phyloP scores from a whole-genome alignment of 768 basidiomycete genomes.

The Lactarius sp. region DNA sequence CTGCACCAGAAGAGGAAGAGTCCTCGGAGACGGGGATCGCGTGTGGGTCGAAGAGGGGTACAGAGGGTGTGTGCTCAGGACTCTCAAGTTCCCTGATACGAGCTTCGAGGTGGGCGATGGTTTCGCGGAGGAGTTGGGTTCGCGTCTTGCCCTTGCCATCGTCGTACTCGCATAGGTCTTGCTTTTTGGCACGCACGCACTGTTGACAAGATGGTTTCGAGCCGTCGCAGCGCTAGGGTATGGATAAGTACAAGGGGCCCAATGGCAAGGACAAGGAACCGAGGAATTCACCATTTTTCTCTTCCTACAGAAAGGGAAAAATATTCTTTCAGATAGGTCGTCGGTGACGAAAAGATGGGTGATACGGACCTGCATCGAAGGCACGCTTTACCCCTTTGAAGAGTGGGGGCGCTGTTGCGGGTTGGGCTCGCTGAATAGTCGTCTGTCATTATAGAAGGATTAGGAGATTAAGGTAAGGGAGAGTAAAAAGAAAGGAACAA shows the following conservation, averaged over 20 bases:
- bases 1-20: conserved; percentile 34
- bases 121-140: conserved; percentile 74
- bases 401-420: conserved; percentile 22
- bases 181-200: conserved; percentile 72
- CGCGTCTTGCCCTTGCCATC: conserved; percentile 82
- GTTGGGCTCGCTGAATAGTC: conserved; percentile 18
- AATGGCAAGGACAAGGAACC: neutral
- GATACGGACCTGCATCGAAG: conserved; percentile 26
- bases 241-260: neutral
- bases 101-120: conserved; percentile 66
- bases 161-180: conserved; percentile 72
- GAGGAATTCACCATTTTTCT: conserved; percentile 24
- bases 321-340: conserved; percentile 3
- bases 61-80: conserved; percentile 64
- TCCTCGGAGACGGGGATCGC: conserved; percentile 32
- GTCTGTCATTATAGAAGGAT: conserved; percentile 26
- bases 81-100: conserved; percentile 71
- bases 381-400: conserved; percentile 27
- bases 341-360: neutral
- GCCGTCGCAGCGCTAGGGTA: conserved; percentile 66
- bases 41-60: conserved; percentile 69
- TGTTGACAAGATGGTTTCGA: conserved; percentile 73
- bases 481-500: conserved; percentile 13
- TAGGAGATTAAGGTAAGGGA: conserved; percentile 23
- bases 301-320: conserved; percentile 16